Base-by-base conservation (phyloP, 768 basidiomycete genomes). In the Serendipita sp. region DNA sequence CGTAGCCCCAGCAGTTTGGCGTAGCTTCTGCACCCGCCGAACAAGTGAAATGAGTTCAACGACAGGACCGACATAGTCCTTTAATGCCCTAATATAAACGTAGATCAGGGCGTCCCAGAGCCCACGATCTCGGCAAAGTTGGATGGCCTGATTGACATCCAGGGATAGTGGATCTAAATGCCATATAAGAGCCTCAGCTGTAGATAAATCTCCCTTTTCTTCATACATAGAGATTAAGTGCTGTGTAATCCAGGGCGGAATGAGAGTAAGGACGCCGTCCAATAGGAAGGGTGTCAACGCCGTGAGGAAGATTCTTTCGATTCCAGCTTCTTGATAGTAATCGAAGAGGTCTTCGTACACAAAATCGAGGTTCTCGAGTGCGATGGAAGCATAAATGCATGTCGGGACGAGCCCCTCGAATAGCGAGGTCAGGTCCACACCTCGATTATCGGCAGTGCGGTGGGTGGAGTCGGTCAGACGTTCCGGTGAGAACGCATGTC, bases 51-150 rank as follows among this genome's bases (percentile, higher is more conserved):
- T 78, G 11, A 96, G 77, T 68, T 92, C 88, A 65, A 94, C 88
- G 3, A 97, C 75, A 0, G 96, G 95, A 4, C 91, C 83, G 38
- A 93, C 86, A 65, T 87, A 96, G 72, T 99, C 96, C 66, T 77
- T 80, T 69, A 99, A 74, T 2, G 93, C 91, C 53, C 86, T 82
- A 8, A 88, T 95, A 73, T 94, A 95, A 44, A 98, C 86, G 72
- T 96, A 94, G 65, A 95, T 86, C 65, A 98, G 81, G 0, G 95
- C 93, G 70, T 98, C 95, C 76, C 92, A 96, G 3, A 98, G 82
- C 32, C 80, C 80, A 70, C 92, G 81, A 65, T 75, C 79, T 73
- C 92, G 87, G 70, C 96, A 99, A 3, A 99, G 79, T 30, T 74
- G 79, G 68, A 97, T 88, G 3, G 88, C 87, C 75, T 97, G 95